Evolutionary conservation across 768 basidiomycete species (phyloP), one percentile per base, ranked within the genome.

Genomic region (Pisolithus tinctorius): DNA sequence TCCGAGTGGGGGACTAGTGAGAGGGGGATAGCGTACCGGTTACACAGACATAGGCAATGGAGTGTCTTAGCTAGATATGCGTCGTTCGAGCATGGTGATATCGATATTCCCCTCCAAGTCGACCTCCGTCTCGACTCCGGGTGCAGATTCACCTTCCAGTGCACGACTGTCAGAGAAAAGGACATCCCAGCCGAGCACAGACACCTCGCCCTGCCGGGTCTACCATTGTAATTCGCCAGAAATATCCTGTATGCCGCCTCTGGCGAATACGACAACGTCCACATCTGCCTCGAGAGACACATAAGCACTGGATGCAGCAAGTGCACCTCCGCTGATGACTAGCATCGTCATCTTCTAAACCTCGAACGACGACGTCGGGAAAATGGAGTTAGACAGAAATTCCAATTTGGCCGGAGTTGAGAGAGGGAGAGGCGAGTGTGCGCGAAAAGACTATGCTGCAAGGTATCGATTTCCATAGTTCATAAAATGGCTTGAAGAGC

Each of bases 261-360:
- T 73, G 0, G 77, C 70, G 6, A 89, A 60, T 17, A 95, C 67
- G 26, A 84, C 67, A 30, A 94, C 92, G 7, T 65, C 59, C 0
- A 86, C 81, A 54, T 84, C 84, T 4, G 92, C 86, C 63, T 94
- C 90, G 34, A 95, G n/a, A n/a, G n/a, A n/a, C n/a, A n/a, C n/a
- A n/a, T n/a, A n/a, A n/a, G n/a, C n/a, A n/a, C n/a, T n/a, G n/a
- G n/a, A n/a, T n/a, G n/a, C n/a, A n/a, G n/a, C n/a, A n/a, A n/a
- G n/a, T n/a, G n/a, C n/a, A n/a, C n/a, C n/a, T n/a, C n/a, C n/a
- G n/a, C n/a, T n/a, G n/a, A n/a, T n/a, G n/a, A n/a, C n/a, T n/a
- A n/a, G n/a, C n/a, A n/a, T n/a, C n/a, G n/a, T n/a, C n/a, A n/a
- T n/a, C n/a, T n/a, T n/a, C n/a, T n/a, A n/a, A n/a, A n/a, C n/a